Conservation (phyloP, 2,329 filamentous ascomycete species). For the Penicillium psychrosexuale region DNA sequence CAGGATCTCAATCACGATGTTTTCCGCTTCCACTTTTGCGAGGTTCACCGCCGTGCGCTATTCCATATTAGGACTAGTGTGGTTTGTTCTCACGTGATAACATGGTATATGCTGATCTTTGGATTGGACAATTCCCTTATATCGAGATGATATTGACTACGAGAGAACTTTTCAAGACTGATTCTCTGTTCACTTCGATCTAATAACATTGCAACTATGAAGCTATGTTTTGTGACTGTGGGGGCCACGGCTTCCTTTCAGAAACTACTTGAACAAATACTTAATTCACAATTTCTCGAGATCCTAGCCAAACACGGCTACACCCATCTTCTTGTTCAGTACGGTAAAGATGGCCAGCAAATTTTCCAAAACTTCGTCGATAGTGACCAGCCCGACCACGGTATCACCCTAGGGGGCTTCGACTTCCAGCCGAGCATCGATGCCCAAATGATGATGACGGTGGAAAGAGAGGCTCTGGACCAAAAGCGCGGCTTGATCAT, state of each 20-base stretch:
- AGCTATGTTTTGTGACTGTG: constrained; percentile 77
- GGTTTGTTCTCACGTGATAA: not conserved
- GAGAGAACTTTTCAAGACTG: not conserved
- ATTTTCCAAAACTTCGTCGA: constrained; percentile 46
- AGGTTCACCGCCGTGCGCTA: constrained; percentile 13
- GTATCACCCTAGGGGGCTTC: constrained; percentile 59
- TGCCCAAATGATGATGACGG: constrained; percentile 55
- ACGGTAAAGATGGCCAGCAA: constrained; percentile 63
- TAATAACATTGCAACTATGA: constrained; percentile 20
- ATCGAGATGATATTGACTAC: not conserved
- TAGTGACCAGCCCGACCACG: constrained; percentile 27
- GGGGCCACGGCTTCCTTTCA: constrained; percentile 87
- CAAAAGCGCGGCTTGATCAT: constrained; percentile 68
- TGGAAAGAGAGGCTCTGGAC: constrained; percentile 42
- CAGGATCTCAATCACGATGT: constrained; percentile 16
- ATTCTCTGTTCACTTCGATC: not conserved
- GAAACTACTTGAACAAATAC: constrained; percentile 63
- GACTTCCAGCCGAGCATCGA: constrained; percentile 63
- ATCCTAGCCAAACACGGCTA: constrained; percentile 60
- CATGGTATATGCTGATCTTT: not conserved
- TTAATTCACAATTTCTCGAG: constrained; percentile 61
- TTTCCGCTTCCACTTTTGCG: constrained; percentile 19
- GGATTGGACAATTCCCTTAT: not conserved
- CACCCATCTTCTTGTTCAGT: constrained; percentile 73
- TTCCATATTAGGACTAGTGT: not conserved